Base-by-base conservation (phyloP, 495 filamentous ascomycete species). In the Podospora bellae-mahoneyi region DNA sequence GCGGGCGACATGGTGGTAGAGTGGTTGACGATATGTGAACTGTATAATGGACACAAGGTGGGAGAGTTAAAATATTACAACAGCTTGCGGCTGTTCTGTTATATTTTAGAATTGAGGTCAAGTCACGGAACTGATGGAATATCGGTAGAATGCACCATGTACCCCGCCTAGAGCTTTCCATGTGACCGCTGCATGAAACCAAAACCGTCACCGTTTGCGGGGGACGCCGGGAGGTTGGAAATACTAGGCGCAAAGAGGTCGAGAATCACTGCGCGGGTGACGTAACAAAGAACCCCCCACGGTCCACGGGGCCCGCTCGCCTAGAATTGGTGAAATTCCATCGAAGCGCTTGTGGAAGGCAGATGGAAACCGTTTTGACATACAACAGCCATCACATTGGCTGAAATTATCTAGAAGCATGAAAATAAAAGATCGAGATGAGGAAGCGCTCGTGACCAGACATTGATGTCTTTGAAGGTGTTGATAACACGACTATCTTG, bases 1-100 rank as follows among this genome's bases (percentile, higher is more conserved):
- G 70, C 64, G 13, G 67, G 64, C 7, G 64, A 19, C 66, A 71
- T 73, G 26, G 34, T 64, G 0, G 58, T 23, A 18, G 55, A 58
- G 19, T 20, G 13, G 13, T 19, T 58, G 55, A 58, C 18, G 55
- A 58, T 19, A 23, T 23, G 23, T 23, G 23, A 2, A 23, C 23
- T 23, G 23, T 23, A 23, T 23, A 23, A 23, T 23, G 23, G 23
- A 23, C 23, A 23, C 23, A 23, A 23, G 23, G 18, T 2, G 55
- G 39, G 9, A 10, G 9, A 48, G 39, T 48, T 1, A 48, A 48
- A 13, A 16, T 13, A 48, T 13, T 48, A 13, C 39, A 48, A 48
- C 6, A 18, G 39, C 39, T 48, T 10, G 39, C 0, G 20, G 23
- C 34, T 18, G 60, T 23, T 23, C 20, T 28, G 15, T 23, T 60